A percentile compares a stretch with the other conserved stretches of the same genome.
These are phyloP conservation scores for Chaetoscypha palmicola DNA, from an alignment of 2,329 filamentous ascomycete species.

Conservation along the genomic window DNA sequence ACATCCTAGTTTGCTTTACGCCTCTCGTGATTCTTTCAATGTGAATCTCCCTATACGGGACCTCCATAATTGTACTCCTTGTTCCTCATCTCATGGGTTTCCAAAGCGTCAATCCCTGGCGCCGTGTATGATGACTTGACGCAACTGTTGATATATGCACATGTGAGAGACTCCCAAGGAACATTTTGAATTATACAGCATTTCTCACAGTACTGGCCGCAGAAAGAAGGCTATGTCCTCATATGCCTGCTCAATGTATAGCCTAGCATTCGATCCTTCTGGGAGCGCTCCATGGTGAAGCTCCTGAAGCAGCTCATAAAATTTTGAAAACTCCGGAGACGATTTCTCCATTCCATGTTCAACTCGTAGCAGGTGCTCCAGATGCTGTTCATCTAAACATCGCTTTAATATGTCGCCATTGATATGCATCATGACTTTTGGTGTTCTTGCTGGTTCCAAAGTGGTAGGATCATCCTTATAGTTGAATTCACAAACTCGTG, in stretches of 20 bases:
- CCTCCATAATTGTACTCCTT: too few species aligned
- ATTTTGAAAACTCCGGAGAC: conserved; percentile 27
- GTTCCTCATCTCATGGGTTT: too few species aligned
- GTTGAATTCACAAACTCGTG: conserved; percentile 43
- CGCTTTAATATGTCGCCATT: conserved; percentile 58
- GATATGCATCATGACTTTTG: conserved; percentile 51
- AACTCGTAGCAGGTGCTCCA: conserved; percentile 38
- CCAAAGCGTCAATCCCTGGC: too few species aligned
- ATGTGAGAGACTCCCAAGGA: too few species aligned
- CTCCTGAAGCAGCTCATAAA: conserved; percentile 43
- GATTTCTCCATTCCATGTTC: conserved; percentile 9
- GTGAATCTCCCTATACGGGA: too few species aligned
- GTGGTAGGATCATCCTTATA: conserved; percentile 24
- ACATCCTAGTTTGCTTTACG: too few species aligned
- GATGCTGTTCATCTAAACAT: conserved; percentile 40
- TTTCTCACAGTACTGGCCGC: conserved; percentile 43
- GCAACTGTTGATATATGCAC: too few species aligned
- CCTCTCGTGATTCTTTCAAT: too few species aligned
- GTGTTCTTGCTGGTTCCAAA: conserved; percentile 35
- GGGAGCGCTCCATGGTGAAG: conserved; percentile 40
- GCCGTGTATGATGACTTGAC: too few species aligned
- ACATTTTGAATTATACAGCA: too few species aligned
- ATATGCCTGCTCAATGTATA: conserved; percentile 46
- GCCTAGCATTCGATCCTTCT: conserved; percentile 20
- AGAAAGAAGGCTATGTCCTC: conserved; percentile 48